Percentiles rank a stretch among this genome's conserved stretches.
Conservation (phyloP, 345 rosid genomes). For the Aurinia saxatilis region DNA sequence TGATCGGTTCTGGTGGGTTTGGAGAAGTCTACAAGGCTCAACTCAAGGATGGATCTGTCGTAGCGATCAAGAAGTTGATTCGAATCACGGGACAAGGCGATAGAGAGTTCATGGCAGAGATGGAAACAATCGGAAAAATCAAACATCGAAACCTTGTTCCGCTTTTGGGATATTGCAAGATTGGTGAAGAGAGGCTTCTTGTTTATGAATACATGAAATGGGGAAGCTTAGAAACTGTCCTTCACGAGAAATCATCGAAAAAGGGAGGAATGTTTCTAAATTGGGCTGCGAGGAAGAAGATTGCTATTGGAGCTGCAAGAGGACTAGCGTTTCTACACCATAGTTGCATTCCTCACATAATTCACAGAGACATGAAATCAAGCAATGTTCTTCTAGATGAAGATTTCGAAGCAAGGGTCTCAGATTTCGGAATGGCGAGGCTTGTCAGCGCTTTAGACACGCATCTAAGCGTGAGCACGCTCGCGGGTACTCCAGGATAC, state of each 20-base stretch:
- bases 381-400: slow-evolving; percentile 93
- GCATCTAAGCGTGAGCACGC: slow-evolving; percentile 94
- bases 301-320: slow-evolving; percentile 87
- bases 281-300: slow-evolving; percentile 83
- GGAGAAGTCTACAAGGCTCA: slow-evolving; percentile 98
- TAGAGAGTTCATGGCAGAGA: slow-evolving; percentile 98
- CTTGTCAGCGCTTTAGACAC: slow-evolving; percentile 87
- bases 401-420: slow-evolving; percentile 85
- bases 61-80: slow-evolving; percentile 89
- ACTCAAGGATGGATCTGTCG: slow-evolving; percentile 60
- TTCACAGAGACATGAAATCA: slow-evolving; percentile 97
- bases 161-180: slow-evolving; percentile 82
- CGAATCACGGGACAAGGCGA: slow-evolving; percentile 91
- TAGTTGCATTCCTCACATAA: slow-evolving; percentile 96
- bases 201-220: slow-evolving; percentile 97
- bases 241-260: slow-evolving; percentile 55
- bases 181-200: slow-evolving; percentile 96
- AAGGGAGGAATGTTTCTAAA: slow-evolving; percentile 49
- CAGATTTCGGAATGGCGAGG: slow-evolving; percentile 98
- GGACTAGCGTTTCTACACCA: slow-evolving; percentile 98
- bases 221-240: slow-evolving; percentile 92
- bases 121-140: slow-evolving; percentile 98
- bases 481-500: slow-evolving; percentile 98
- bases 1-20: slow-evolving; percentile 92
- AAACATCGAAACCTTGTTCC: slow-evolving; percentile 96